Conservation (phyloP, 805 yeast species). For the Candida golubevii region DNA sequence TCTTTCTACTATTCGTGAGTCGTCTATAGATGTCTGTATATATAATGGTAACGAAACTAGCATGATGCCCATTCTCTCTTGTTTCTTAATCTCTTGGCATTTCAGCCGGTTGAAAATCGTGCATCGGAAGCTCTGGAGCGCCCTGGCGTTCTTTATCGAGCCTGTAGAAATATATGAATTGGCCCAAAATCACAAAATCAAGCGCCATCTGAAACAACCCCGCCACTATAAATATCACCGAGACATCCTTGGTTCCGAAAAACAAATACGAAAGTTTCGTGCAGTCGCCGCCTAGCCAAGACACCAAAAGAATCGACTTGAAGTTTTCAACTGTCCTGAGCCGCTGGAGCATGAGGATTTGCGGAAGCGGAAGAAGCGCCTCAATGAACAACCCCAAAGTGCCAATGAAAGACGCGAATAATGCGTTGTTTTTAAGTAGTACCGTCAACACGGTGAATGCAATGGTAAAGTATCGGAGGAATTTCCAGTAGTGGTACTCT, state of each 20-base stretch:
- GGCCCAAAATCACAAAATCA: conserved; percentile 69
- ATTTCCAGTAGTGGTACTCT: conserved; percentile 49
- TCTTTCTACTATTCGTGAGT: background rate
- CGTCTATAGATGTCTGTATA: too few species aligned
- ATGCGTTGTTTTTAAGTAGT: conserved; percentile 29
- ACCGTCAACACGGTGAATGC: conserved; percentile 39
- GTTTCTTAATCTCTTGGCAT: too few species aligned
- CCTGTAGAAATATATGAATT: conserved; percentile 59
- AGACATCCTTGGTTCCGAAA: conserved; percentile 71
- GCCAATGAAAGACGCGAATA: conserved; percentile 52
- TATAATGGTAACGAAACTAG: too few species aligned
- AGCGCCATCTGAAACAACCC: conserved; percentile 75
- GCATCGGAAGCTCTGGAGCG: conserved; percentile 8
- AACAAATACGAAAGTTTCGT: conserved; percentile 69
- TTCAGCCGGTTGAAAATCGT: too few species aligned
- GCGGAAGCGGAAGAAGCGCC: conserved; percentile 71
- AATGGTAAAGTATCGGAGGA: conserved; percentile 45
- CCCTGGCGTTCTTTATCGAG: conserved; percentile 8
- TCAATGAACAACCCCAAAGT: conserved; percentile 66
- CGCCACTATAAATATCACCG: conserved; percentile 60
- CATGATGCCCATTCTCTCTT: too few species aligned
- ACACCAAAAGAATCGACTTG: conserved; percentile 64
- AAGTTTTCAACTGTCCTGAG: conserved; percentile 72
- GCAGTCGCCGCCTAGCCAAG: conserved; percentile 89
- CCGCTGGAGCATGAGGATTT: conserved; percentile 64